phyloP scores from a whole-genome alignment of 148 eudicot genomes.

The Fallopia convolvulus region DNA sequence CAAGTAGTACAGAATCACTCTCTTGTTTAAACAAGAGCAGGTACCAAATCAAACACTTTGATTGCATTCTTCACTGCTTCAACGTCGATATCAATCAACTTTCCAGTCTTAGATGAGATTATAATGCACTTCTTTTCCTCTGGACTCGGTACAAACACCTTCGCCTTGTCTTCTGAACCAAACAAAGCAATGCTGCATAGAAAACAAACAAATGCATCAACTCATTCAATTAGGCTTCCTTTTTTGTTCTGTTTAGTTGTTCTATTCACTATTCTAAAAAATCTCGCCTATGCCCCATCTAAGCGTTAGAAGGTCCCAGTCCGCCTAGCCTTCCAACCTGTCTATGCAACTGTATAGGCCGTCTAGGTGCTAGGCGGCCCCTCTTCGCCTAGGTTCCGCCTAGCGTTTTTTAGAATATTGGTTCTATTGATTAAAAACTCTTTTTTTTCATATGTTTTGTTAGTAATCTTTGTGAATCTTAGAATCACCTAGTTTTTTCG shows the following conservation, averaged over 20 bases:
- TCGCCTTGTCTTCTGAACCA: slow-evolving; percentile 64
- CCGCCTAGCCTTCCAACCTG: too few relatives aligned
- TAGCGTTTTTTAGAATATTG: too few relatives aligned
- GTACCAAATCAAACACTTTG: slow-evolving; percentile 25
- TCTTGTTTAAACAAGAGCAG: slow-evolving; percentile 15
- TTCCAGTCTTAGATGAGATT: slow-evolving; percentile 65
- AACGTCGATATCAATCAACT: slow-evolving; percentile 52
- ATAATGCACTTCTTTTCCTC: slow-evolving; percentile 57
- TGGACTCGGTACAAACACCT: slow-evolving; percentile 48
- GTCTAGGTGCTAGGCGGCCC: too few relatives aligned
- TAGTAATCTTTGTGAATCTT: background rate
- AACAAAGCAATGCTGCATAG: slow-evolving; percentile 71
- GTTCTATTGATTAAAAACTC: too few relatives aligned
- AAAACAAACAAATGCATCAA: background rate
- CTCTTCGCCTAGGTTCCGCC: too few relatives aligned
- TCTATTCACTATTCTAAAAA: too few relatives aligned
- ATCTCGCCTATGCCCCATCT: too few relatives aligned
- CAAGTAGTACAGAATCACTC: background rate
- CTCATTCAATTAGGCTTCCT: background rate
- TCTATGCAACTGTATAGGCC: too few relatives aligned
- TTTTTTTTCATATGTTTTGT: background rate
- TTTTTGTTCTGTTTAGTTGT: background rate
- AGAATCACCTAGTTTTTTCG: slow-evolving; percentile 56
- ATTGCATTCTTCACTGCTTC: slow-evolving; percentile 53
- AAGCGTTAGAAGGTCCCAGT: too few relatives aligned